A percentile compares a stretch with the other conserved stretches of the same genome.
These are phyloP conservation scores for Nicotiana knightiana DNA, from an alignment of 257 asterid genomes.

Conservation along the genomic window DNA sequence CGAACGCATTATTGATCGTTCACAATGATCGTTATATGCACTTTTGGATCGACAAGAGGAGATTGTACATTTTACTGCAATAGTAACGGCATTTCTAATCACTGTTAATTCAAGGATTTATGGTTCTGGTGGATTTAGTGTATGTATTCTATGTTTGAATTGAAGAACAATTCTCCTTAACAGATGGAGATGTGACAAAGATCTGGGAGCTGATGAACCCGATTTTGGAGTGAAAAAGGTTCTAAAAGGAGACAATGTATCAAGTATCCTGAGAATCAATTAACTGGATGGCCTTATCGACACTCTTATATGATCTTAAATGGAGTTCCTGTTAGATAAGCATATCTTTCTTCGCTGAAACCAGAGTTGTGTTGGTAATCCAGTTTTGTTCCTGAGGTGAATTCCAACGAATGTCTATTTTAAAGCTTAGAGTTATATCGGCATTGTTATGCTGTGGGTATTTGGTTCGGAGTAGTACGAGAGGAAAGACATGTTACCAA, in stretches of 20 bases:
- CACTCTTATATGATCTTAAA: not conserved
- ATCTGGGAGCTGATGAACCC: not conserved
- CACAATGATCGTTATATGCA: not conserved
- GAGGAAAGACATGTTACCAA: not conserved
- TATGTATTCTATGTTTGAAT: not conserved
- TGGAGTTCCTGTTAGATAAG: not conserved
- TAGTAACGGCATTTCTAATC: not conserved
- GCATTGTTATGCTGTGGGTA: not conserved
- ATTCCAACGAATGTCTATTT: not conserved
- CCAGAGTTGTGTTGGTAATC: not conserved
- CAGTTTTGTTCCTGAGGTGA: not conserved
- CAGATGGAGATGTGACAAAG: not conserved
- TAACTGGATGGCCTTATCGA: not conserved
- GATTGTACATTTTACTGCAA: not conserved
- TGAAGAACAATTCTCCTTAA: not conserved
- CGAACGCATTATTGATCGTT: slow-evolving; percentile 23
- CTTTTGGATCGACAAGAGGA: not conserved
- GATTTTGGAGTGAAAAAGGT: not conserved
- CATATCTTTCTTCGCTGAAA: not conserved
- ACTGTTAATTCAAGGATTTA: not conserved
- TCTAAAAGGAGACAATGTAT: not conserved
- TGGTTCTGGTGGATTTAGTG: not conserved
- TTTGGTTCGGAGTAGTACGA: not conserved
- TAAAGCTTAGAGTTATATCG: not conserved
- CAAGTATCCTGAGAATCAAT: not conserved